Evolutionary conservation across 768 basidiomycete genomes (phyloP).

Genomic region (Butyriboletus loyo): DNA sequence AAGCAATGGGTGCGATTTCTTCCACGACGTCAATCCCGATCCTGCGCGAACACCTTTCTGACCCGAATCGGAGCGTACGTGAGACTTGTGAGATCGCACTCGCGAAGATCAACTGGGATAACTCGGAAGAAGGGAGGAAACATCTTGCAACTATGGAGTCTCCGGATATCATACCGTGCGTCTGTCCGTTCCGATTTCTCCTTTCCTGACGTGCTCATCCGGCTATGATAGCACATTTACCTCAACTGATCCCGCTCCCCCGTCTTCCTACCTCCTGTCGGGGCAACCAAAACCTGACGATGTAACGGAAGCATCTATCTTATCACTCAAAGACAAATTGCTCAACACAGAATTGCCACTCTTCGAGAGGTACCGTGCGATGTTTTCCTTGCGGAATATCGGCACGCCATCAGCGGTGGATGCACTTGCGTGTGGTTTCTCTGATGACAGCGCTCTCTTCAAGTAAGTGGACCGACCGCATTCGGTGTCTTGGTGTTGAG

Average conservation of each 20-base stretch:
- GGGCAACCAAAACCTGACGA: slow-evolving; percentile 53
- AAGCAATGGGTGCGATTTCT: slow-evolving; percentile 96
- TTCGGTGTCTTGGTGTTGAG: neutral
- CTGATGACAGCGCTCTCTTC: slow-evolving; percentile 88
- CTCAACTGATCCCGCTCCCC: slow-evolving; percentile 88
- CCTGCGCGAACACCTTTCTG: slow-evolving; percentile 66
- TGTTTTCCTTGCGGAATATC: slow-evolving; percentile 97
- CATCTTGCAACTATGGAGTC: slow-evolving; percentile 36
- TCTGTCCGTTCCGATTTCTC: neutral
- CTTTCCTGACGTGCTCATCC: neutral
- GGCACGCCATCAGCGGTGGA: slow-evolving; percentile 81
- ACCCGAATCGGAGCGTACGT: slow-evolving; percentile 71
- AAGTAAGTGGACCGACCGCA: slow-evolving; percentile 53
- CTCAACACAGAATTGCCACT: slow-evolving; percentile 67
- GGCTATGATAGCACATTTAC: slow-evolving; percentile 55
- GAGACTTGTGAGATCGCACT: slow-evolving; percentile 99
- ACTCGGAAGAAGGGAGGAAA: slow-evolving; percentile 65
- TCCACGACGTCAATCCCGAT: slow-evolving; percentile 60
- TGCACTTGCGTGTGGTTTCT: slow-evolving; percentile 88
- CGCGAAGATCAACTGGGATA: slow-evolving; percentile 92
- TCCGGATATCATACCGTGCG: slow-evolving; percentile 37
- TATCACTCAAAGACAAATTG: slow-evolving; percentile 56
- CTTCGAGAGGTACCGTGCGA: slow-evolving; percentile 94
- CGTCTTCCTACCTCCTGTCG: slow-evolving; percentile 59
- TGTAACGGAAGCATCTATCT: slow-evolving; percentile 45